These are phyloP conservation scores for Pseudocercospora vitis DNA, from an alignment of 2,329 filamentous ascomycete species.

Conservation along the genomic window DNA sequence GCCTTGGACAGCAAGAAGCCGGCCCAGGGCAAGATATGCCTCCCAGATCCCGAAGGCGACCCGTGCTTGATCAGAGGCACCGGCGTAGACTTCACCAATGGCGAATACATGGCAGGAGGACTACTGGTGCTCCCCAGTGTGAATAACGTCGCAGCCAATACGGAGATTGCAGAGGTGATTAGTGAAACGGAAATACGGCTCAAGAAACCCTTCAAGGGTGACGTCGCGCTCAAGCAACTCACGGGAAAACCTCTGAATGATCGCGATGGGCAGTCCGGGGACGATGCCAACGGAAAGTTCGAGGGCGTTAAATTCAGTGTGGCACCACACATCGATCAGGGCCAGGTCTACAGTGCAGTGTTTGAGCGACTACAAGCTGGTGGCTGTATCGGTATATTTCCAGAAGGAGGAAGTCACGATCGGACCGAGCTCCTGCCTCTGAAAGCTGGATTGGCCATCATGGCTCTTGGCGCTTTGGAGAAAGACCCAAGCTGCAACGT, in stretches of 20 bases:
- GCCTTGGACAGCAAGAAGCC: slow-evolving; percentile 86
- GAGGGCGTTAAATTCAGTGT: slow-evolving; percentile 80
- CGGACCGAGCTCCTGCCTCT: slow-evolving; percentile 86
- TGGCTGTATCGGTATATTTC: slow-evolving; percentile 94
- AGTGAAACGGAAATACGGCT: slow-evolving; percentile 78
- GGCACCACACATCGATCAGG: slow-evolving; percentile 91
- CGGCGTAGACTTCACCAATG: slow-evolving; percentile 74
- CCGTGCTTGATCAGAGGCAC: slow-evolving; percentile 77
- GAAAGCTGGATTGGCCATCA: slow-evolving; percentile 96
- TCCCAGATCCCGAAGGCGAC: slow-evolving; percentile 83
- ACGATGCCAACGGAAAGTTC: slow-evolving; percentile 58
- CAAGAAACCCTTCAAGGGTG: slow-evolving; percentile 83
- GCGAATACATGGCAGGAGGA: slow-evolving; percentile 73
- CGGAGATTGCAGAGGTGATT: slow-evolving; percentile 79
- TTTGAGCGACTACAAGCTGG: slow-evolving; percentile 78
- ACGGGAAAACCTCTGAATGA: slow-evolving; percentile 63
- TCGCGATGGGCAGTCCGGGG: slow-evolving; percentile 56
- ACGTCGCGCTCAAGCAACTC: slow-evolving; percentile 72
- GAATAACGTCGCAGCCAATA: slow-evolving; percentile 75
- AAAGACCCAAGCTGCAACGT: slow-evolving; percentile 82
- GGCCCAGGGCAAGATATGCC: slow-evolving; percentile 76
- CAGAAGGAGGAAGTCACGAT: slow-evolving; percentile 94
- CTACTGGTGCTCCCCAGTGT: slow-evolving; percentile 83
- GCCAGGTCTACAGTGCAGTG: slow-evolving; percentile 87
- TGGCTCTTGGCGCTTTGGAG: slow-evolving; percentile 88